Evolutionary conservation across 352 stramenopile genomes (phyloP).

Genomic region (Phytophthora brassicae): DNA sequence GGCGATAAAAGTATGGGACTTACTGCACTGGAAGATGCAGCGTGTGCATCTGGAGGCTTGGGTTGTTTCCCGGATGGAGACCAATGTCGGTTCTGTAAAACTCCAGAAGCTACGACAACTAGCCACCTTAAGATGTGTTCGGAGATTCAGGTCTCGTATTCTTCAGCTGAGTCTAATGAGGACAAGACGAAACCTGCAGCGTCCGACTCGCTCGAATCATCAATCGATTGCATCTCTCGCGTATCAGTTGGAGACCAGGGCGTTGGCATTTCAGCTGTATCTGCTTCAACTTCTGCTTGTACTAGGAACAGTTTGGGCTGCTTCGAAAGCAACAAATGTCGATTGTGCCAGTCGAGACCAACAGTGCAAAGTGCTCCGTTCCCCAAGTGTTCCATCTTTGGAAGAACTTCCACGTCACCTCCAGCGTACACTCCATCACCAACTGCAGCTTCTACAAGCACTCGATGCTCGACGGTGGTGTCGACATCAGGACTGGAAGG

Average conservation of each 20-base stretch:
- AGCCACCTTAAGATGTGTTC: conserved; percentile 19
- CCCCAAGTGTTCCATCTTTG: conserved; percentile 21
- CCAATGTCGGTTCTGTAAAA: conserved; percentile 31
- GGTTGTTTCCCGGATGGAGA: conserved; percentile 29
- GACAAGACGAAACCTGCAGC: neutral
- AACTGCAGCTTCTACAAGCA: conserved; percentile 24
- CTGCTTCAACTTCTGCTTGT: conserved; percentile 24
- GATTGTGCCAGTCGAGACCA: conserved; percentile 40
- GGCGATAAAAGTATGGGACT: conserved; percentile 40
- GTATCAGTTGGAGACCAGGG: conserved; percentile 32
- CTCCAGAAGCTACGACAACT: neutral
- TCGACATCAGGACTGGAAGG: conserved; percentile 29
- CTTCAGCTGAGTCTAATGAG: neutral
- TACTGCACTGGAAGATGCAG: conserved; percentile 36
- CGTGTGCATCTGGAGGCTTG: conserved; percentile 27
- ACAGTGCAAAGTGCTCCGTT: conserved; percentile 31
- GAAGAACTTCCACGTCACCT: neutral
- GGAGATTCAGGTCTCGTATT: conserved; percentile 5
- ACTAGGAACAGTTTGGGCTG: conserved; percentile 32
- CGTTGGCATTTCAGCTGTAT: conserved; percentile 30
- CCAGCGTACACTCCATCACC: conserved; percentile 8
- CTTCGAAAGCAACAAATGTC: conserved; percentile 29
- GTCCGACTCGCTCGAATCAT: neutral
- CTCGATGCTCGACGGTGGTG: conserved; percentile 33
- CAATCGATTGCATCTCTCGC: conserved; percentile 23